These are phyloP conservation scores for Angomonas ambiguus DNA, from an alignment of 208 protist species.

Conservation along the genomic window DNA sequence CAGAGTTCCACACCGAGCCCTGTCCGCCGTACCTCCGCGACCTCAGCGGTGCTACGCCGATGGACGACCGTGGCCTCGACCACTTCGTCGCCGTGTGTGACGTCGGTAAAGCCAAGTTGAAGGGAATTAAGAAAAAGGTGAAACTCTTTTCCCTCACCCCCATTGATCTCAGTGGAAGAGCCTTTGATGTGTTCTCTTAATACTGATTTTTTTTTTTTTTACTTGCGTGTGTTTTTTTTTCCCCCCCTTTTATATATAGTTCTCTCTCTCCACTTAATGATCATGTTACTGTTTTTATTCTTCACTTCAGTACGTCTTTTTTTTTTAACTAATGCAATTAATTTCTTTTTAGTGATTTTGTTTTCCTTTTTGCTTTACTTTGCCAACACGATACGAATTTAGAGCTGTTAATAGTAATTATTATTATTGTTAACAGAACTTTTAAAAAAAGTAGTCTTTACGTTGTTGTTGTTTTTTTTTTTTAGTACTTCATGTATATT, in stretches of 20 bases:
- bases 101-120: constrained; percentile 31
- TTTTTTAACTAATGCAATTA: no score
- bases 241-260: no score
- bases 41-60: constrained; percentile 26
- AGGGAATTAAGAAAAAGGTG: constrained; percentile 44
- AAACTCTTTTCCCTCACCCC: constrained; percentile 58
- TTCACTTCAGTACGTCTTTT: no score
- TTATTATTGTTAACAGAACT: no score
- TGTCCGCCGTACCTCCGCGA: constrained; percentile 29
- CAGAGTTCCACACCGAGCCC: constrained; percentile 21
- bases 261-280: no score
- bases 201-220: constrained; percentile 7
- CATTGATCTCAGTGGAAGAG: constrained; percentile 37
- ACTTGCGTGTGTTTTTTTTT: background rate
- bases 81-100: constrained; percentile 57
- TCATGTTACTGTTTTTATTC: no score
- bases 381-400: no score
- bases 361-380: no score
- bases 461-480: background rate
- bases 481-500: no score
- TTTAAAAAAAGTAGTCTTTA: background rate
- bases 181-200: constrained; percentile 36
- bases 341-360: no score
- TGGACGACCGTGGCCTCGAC: constrained; percentile 34
- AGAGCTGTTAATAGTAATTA: no score